phyloP scores from a whole-genome alignment of 805 yeast genomes.

The Teunomyces pallodes region DNA sequence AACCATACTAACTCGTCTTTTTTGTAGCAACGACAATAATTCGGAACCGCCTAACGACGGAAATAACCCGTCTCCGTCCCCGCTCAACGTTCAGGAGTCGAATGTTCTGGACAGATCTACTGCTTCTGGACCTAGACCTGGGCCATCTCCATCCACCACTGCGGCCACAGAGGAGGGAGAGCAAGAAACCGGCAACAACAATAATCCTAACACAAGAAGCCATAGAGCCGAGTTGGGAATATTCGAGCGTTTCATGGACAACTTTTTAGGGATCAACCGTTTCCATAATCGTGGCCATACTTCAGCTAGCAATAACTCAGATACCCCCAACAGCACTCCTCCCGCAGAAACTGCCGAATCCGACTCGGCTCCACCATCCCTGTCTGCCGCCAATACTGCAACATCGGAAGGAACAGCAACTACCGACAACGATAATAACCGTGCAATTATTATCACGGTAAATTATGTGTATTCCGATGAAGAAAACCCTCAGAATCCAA shows the following conservation, averaged over 20 bases:
- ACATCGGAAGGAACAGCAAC: conserved; percentile 4
- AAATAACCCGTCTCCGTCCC: conserved; percentile 1
- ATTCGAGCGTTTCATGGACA: conserved; percentile 25
- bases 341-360: conserved; percentile 3
- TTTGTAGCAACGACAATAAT: neutral
- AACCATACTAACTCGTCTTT: neutral
- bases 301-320: neutral
- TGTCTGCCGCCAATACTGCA: neutral
- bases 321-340: neutral
- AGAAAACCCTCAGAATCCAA: conserved; percentile 34
- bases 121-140: neutral
- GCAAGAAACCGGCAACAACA: too few species aligned
- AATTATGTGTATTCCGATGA: conserved; percentile 43
- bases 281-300: neutral
- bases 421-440: conserved; percentile 16
- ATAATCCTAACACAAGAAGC: neutral
- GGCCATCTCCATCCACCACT: too few species aligned
- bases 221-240: conserved; percentile 13
- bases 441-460: conserved; percentile 43
- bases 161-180: too few species aligned
- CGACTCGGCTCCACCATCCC: neutral
- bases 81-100: neutral
- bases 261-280: conserved; percentile 13
- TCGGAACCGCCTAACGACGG: neutral
- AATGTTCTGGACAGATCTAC: too few species aligned